Conservation (phyloP, 805 yeast species). For the Zygotorulaspora chibaensis region DNA sequence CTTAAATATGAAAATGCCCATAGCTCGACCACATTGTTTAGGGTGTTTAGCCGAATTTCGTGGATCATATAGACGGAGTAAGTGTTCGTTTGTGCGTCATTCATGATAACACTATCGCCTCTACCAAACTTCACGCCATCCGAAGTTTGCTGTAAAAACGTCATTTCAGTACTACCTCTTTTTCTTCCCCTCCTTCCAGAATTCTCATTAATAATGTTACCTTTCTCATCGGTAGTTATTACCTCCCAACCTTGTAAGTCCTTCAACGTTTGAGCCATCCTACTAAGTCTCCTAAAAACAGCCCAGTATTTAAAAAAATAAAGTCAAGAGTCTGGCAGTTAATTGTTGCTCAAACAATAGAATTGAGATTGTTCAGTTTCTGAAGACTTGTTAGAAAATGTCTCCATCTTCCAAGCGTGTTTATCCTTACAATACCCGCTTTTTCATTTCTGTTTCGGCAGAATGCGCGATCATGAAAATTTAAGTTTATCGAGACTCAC, state of each 20-base stretch:
- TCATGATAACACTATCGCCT: conserved; percentile 51
- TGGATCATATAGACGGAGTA: conserved; percentile 45
- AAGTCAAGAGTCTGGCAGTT: no score
- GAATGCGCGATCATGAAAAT: no score
- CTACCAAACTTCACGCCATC: conserved; percentile 48
- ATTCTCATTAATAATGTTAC: conserved; percentile 20
- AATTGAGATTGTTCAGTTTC: no score
- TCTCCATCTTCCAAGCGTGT: no score
- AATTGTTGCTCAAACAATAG: no score
- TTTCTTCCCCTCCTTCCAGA: conserved; percentile 24
- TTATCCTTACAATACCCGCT: no score
- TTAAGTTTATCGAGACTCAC: neutral
- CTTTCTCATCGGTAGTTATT: conserved; percentile 27
- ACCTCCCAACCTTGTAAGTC: conserved; percentile 34
- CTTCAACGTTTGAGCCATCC: conserved; percentile 25
- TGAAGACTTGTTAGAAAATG: no score
- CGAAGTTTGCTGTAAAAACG: conserved; percentile 37
- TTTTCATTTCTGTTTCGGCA: no score
- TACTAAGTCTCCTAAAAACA: conserved; percentile 1
- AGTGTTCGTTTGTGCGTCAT: conserved; percentile 34
- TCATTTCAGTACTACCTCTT: conserved; percentile 18
- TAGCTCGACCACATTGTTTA: conserved; percentile 43
- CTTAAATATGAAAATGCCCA: conserved; percentile 47
- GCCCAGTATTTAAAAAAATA: neutral
- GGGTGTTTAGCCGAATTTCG: conserved; percentile 49